Base-by-base conservation (phyloP, 805 yeast genomes). In the Lipomyces yamanashiensis region DNA sequence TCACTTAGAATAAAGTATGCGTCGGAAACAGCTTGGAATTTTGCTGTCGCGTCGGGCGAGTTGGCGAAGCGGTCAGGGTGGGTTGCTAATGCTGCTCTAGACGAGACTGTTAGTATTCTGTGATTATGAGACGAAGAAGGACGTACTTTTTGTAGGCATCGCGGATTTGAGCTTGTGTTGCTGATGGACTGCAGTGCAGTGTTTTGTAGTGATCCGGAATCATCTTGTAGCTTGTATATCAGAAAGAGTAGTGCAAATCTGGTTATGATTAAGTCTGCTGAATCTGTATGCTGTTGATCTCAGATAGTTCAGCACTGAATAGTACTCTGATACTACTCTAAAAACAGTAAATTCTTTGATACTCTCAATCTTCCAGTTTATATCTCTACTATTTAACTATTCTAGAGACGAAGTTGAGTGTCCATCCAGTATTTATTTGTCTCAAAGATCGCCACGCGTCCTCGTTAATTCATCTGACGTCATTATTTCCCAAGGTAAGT, bases 1-100 rank as follows among this genome's bases (percentile, higher is more conserved):
- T 69, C 72, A 23, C 69, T 50, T 19, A 69, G 67, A 7, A 69
- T 66, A 36, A 58, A 67, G 54, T 69, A 69, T 7, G 72, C 72
- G 47, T 69, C 72, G 6, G 69, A 63, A 17, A 69, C 72, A 13
- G 50, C 52, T 45, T 69, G 72, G 36, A 69, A 69, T 36, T 39
- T 41, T 10, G 33, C 36, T 4, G 72, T 69, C 9, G 71, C 71
- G 12, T 51, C 55, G 4, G 60, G 50, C 4, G 62, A 57, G 12
- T 63, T 37, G 2, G 59, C 54, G 37, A 67, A 67, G 5, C 72
- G 47, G 53, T 69, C 72, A 2, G 72, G 72, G 33, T 69, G 72
- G 2, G 70, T 67, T 4, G 61, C 62, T 36, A 69, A 55, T 28
- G 72, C 72, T 7, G 72, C 71, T 9, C 71, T 69, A 37, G 2